Evolutionary conservation across 805 yeast species (phyloP), one percentile per base, ranked within the genome.

Genomic region (Suhomyces canberraensis): DNA sequence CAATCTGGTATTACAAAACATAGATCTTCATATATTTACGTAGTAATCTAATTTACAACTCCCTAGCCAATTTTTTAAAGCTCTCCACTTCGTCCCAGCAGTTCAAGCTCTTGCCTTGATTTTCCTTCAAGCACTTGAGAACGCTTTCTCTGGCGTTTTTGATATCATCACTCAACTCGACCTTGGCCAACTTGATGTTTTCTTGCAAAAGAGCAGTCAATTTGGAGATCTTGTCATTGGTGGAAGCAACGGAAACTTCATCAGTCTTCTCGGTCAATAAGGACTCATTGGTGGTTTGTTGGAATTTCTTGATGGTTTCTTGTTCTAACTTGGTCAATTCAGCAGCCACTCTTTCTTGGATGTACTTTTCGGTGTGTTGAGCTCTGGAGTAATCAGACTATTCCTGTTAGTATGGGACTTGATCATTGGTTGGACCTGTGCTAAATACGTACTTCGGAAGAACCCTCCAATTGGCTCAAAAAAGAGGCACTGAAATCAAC

Each of bases 71-170:
- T 45, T 69, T 71, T 54, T 79, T 84, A 60, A 87, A 86, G 38
- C 70, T 62, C 52, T 81, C 78, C 14, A 85, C 85, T 53, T 84
- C 85, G 27, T 83, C 86, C 82, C 89, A 84, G 58, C 96, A 87
- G 58, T 84, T 80, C 57, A 87, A 72, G 16, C 84, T 80, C 55
- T 71, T 79, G 16, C 79, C 83, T 44, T 71, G 61, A 57, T 81
- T 81, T 33, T 73, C 73, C 47, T 69, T 71, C 52, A 87, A 69
- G 58, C 96, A 87, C 28, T 64, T 51, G 17, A 73, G 62, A 17
- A 88, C 78, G 8, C 66, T 50, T 6, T 52, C 48, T 60, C 83
- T 78, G 4, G 81, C 71, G 2, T 48, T 50, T 36, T 65, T 52
- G 8, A 80, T 55, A 2, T 65, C 70, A 15, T 69, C 70, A 20